Percentiles rank a stretch among this genome's conserved stretches.
Evolutionary conservation across 305 asterid genomes (phyloP).

Genomic region (Withania somnifera): DNA sequence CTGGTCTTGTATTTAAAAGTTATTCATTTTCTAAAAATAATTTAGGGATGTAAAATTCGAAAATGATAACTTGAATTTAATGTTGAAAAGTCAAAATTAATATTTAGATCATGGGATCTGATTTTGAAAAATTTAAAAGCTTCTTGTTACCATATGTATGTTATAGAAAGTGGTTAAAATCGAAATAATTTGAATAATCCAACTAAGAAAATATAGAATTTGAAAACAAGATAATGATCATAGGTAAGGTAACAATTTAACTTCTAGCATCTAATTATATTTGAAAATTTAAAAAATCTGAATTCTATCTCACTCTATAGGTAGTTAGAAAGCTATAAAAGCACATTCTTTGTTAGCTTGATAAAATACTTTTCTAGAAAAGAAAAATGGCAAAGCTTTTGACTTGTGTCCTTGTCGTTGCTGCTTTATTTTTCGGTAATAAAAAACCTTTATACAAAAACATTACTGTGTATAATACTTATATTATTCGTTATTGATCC

Average conservation of each 20-base stretch:
- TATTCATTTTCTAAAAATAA: too few species aligned
- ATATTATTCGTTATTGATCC: background rate
- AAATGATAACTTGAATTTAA: too few species aligned
- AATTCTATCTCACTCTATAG: background rate
- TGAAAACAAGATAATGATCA: background rate
- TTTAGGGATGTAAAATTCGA: too few species aligned
- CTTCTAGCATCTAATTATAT: background rate
- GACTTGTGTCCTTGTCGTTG: background rate
- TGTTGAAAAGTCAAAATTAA: too few species aligned
- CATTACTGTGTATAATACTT: too few species aligned
- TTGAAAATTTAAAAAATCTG: background rate
- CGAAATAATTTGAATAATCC: background rate
- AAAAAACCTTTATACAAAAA: too few species aligned
- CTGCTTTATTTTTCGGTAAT: background rate
- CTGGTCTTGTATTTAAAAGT: too few species aligned
- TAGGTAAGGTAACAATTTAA: too few species aligned
- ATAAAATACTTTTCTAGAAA: background rate
- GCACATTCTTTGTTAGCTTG: too few species aligned
- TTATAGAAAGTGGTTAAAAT: background rate
- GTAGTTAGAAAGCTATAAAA: background rate
- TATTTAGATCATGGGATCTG: too few species aligned
- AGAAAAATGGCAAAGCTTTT: background rate
- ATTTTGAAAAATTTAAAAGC: too few species aligned
- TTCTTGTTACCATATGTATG: background rate
- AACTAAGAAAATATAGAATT: background rate